A percentile compares a stretch with the other conserved stretches of the same genome.
Evolutionary conservation across 2,329 filamentous ascomycete genomes (phyloP).

Genomic region (Pezicula radicicola): DNA sequence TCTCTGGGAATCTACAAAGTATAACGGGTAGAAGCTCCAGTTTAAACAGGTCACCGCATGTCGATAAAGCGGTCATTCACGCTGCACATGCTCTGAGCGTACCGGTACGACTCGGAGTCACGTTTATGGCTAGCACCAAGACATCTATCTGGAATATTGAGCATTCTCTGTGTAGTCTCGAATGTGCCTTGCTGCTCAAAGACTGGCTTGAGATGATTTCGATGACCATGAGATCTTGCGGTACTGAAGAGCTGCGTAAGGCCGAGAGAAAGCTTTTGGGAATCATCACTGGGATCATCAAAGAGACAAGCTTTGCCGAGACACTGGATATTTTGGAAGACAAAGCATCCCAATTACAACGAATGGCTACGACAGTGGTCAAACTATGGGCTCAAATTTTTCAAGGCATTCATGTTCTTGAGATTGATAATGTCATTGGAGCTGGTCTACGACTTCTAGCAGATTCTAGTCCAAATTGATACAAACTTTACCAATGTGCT

Average conservation of each 20-base stretch:
- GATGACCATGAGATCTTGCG: background rate
- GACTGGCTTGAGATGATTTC: constrained; percentile 6
- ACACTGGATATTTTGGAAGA: constrained; percentile 1
- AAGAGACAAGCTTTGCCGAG: constrained; percentile 1
- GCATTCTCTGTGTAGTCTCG: constrained; percentile 59
- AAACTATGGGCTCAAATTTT: constrained; percentile 5
- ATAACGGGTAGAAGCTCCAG: constrained; percentile 59
- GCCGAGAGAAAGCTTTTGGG: background rate
- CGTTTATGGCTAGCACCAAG: constrained; percentile 59
- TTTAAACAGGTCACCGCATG: constrained; percentile 54
- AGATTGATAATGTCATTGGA: constrained; percentile 2
- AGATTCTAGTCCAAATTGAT: constrained; percentile 25
- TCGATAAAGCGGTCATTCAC: constrained; percentile 65
- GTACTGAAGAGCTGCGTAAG: background rate
- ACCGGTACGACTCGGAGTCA: constrained; percentile 61
- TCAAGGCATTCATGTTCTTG: constrained; percentile 1
- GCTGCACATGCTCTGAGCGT: constrained; percentile 67
- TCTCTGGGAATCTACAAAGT: constrained; percentile 59
- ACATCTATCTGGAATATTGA: constrained; percentile 62
- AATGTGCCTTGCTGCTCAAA: constrained; percentile 54
- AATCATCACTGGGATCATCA: constrained; percentile 2
- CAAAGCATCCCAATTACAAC: background rate
- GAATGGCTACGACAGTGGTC: constrained; percentile 1
- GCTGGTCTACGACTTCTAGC: constrained; percentile 4
- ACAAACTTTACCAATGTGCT: constrained; percentile 35